Percentiles rank a stretch among this genome's conserved stretches.
These are phyloP conservation scores for Calonectria pseudoreteaudii DNA, from an alignment of 2,329 filamentous ascomycete species.

Conservation along the genomic window DNA sequence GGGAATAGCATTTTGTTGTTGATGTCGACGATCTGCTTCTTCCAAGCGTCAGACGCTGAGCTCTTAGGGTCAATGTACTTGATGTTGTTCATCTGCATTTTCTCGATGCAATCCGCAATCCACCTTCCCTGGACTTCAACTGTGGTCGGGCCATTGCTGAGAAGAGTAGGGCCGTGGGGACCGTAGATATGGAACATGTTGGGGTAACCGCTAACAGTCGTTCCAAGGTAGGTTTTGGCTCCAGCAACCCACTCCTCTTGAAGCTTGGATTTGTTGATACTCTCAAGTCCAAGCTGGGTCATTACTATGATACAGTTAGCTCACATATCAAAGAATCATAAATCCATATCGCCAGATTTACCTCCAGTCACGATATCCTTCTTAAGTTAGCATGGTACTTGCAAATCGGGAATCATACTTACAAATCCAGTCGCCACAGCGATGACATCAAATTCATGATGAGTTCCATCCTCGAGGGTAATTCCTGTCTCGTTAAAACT, in stretches of 20 bases:
- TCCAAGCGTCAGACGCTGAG: slow-evolving; percentile 62
- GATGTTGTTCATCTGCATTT: slow-evolving; percentile 59
- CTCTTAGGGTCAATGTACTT: slow-evolving; percentile 62
- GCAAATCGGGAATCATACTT: slow-evolving; percentile 30
- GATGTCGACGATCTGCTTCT: slow-evolving; percentile 58
- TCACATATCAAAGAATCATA: background rate
- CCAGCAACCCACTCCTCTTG: slow-evolving; percentile 56
- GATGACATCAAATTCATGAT: slow-evolving; percentile 57
- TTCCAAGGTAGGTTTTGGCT: slow-evolving; percentile 58
- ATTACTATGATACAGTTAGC: slow-evolving; percentile 46
- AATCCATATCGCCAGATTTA: slow-evolving; percentile 20
- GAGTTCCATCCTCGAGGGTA: slow-evolving; percentile 52
- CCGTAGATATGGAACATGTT: slow-evolving; percentile 68
- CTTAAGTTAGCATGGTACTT: slow-evolving; percentile 12
- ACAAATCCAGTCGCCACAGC: slow-evolving; percentile 61
- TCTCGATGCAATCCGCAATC: slow-evolving; percentile 63
- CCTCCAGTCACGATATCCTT: slow-evolving; percentile 52
- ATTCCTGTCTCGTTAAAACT: slow-evolving; percentile 57
- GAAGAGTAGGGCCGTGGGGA: slow-evolving; percentile 65
- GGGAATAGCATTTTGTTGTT: slow-evolving; percentile 62
- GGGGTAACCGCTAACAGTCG: slow-evolving; percentile 57
- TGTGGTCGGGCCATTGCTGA: slow-evolving; percentile 66
- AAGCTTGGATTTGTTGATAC: slow-evolving; percentile 52
- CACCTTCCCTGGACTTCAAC: slow-evolving; percentile 68
- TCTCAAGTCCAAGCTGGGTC: slow-evolving; percentile 58